A percentile compares a stretch with the other conserved stretches of the same genome.
Conservation (phyloP, 2,329 filamentous ascomycete species). For the Botrytis sinoallii region DNA sequence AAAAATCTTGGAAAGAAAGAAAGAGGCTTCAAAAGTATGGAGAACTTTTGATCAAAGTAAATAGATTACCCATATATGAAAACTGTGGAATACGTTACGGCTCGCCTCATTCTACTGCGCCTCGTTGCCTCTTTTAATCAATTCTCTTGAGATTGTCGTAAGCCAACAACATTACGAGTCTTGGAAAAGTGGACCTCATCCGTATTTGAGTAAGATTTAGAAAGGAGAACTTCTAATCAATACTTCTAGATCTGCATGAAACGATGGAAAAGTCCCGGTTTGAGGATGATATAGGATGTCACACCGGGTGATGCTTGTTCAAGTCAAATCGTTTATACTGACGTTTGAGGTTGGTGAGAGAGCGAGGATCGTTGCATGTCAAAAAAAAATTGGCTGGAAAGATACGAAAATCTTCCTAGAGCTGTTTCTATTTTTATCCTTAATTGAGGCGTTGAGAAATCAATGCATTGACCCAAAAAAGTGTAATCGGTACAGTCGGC, state of each 20-base stretch:
- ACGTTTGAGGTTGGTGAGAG: conserved; percentile 17
- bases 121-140: conserved; percentile 10
- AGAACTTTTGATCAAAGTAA: conserved; percentile 7
- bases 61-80: conserved; percentile 3
- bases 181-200: conserved; percentile 20
- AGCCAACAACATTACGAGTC: conserved; percentile 20
- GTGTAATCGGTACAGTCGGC: not conserved
- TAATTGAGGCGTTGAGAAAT: not conserved
- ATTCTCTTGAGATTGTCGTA: conserved; percentile 11
- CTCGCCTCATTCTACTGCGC: conserved; percentile 15
- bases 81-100: conserved; percentile 5
- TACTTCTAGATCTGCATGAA: conserved; percentile 10
- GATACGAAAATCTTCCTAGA: conserved; percentile 1
- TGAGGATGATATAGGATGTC: not conserved
- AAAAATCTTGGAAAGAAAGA: conserved; percentile 1
- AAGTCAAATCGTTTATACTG: not conserved
- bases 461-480: not conserved
- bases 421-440: conserved; percentile 9
- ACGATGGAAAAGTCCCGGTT: not conserved
- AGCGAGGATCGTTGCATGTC: conserved; percentile 1
- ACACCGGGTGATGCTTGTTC: conserved; percentile 13
- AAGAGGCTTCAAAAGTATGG: conserved; percentile 4
- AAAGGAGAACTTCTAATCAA: conserved; percentile 13
- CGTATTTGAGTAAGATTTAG: conserved; percentile 14
- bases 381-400: not conserved